Base-by-base conservation (phyloP, 768 basidiomycete genomes). In the Kwoniella heveanensis region DNA sequence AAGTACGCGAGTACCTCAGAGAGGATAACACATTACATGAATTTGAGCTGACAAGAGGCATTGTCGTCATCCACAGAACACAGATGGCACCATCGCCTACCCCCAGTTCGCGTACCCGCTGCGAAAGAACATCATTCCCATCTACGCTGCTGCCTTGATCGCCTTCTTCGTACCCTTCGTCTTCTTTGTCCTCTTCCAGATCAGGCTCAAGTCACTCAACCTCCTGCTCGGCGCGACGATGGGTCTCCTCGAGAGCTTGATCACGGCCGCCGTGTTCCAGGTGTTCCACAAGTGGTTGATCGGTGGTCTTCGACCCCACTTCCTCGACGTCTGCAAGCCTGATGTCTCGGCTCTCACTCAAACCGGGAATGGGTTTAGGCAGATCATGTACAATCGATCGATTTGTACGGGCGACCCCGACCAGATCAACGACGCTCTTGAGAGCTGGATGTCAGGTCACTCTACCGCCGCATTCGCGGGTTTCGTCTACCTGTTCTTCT, bases 221-320 rank as follows among this genome's bases (percentile, higher is more conserved):
- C 81, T 84, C 62, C 79, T 84, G 46, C 79, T 84, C 46, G 83
- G 83, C 1, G 84, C 85, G 1, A 85, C 83, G 0, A 82, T 87
- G 75, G 85, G 85, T 27, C 75, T 87, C 3, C 75, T 86, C 9
- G 84, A 84, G 68, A 83, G 83, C 15, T 65, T 55, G n/a, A 60
- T 74, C 68, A 81, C 81, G 2, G 83, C 81, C 0, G 83, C 83
- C 2, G 80, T 81, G 1, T 83, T 83, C 65, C 83, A 83, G 68
- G 85, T 85, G 10, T 85, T 84, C 72, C 77, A 86, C 64, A 86
- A 86, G 71, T 85, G 83, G 83, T 77, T 86, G 50, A 85, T 76
- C 54, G 77, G 71, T 29, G 77, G 73, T 50, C 29, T 44, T 25
- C 49, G 67, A 47, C 64, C 61, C 26, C 64, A 66, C 62, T 66